Base-by-base conservation (phyloP, 352 stramenopile species). In the Paralagenidium karlingii region DNA sequence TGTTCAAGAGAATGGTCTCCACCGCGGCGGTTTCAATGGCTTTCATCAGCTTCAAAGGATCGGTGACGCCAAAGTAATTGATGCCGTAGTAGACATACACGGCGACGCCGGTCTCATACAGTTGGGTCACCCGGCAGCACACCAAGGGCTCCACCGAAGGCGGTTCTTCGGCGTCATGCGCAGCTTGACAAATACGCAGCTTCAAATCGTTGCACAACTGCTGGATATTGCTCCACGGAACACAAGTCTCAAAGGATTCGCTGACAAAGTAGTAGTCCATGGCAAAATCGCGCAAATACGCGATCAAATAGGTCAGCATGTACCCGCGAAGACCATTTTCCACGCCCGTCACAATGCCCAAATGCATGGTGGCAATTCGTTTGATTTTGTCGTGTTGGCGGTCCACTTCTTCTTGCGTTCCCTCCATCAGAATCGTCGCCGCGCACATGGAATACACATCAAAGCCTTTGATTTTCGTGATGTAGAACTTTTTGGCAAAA, bases 51-150 rank as follows among this genome's bases (percentile, higher is more conserved):
- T 51, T 40, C 43, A 90, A 68, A 13, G 84, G 68, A 41, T 95
- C 67, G 15, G 55, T 36, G 16, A 97, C 59, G 27, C 73, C 70
- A 36, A 75, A 82, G 58, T 88, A 86, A 49, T 94, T 94, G 49
- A 98, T 94, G 38, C 85, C 93, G 53, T 97, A 95, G 59, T 98
- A 98, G 48, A 97, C 95, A 54, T 98, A 98, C 20, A 98, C 67
- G 31, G 82, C 95, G 31, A 79, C 88, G 37, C 90, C 90, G 10
- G 94, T 94, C 32, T 94, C 85, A 53, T 98, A 98, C 10, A 97
- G 68, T 58, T 98, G 93, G 1, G 90, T 97, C 21, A 98, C 73
- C 15, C 93, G 78, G 48, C 82, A 94, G 3, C 80, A 83, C 40
- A 97, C 78, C 26, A 98, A 81, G 26, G 89, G 86, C 16, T 73